phyloP scores from a whole-genome alignment of 169 alveolate genomes.

The Plasmodium cynomolgi region DNA sequence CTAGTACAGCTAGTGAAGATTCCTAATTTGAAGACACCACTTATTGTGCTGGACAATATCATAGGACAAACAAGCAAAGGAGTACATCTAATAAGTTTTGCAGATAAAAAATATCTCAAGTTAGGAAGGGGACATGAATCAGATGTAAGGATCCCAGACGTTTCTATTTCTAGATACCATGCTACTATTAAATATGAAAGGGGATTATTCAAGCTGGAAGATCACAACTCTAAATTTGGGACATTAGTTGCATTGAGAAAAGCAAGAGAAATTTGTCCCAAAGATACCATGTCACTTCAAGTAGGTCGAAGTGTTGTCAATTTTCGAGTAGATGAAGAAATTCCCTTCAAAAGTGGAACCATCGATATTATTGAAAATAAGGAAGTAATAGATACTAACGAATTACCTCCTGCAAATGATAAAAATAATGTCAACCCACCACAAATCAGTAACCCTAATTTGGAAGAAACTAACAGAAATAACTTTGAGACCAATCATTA shows the following conservation, averaged over 20 bases:
- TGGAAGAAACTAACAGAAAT: slow-evolving; percentile 24
- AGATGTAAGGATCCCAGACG: slow-evolving; percentile 98
- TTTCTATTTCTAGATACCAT: slow-evolving; percentile 97
- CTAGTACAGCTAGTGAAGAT: slow-evolving; percentile 84
- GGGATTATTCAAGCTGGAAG: slow-evolving; percentile 94
- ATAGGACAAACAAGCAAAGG: slow-evolving; percentile 86
- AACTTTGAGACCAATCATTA: slow-evolving; percentile 30
- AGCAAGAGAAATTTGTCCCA: slow-evolving; percentile 80
- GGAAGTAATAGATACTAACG: slow-evolving; percentile 51
- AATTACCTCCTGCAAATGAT: slow-evolving; percentile 47
- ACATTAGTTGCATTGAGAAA: slow-evolving; percentile 94
- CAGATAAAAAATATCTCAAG: slow-evolving; percentile 84
- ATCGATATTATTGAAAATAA: slow-evolving; percentile 71
- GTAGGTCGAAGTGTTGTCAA: slow-evolving; percentile 86
- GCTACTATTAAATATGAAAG: slow-evolving; percentile 93
- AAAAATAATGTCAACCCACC: slow-evolving; percentile 28
- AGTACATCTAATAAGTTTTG: slow-evolving; percentile 86
- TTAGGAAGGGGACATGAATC: slow-evolving; percentile 99
- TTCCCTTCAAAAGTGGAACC: slow-evolving; percentile 54
- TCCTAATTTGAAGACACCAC: slow-evolving; percentile 90
- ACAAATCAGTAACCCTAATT: slow-evolving; percentile 4
- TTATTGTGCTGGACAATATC: slow-evolving; percentile 91
- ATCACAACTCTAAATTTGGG: slow-evolving; percentile 98
- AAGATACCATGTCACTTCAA: slow-evolving; percentile 81
- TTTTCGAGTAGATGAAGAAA: slow-evolving; percentile 77